Conservation (phyloP, 2,329 filamentous ascomycete genomes). For the Trichoderma breve region DNA sequence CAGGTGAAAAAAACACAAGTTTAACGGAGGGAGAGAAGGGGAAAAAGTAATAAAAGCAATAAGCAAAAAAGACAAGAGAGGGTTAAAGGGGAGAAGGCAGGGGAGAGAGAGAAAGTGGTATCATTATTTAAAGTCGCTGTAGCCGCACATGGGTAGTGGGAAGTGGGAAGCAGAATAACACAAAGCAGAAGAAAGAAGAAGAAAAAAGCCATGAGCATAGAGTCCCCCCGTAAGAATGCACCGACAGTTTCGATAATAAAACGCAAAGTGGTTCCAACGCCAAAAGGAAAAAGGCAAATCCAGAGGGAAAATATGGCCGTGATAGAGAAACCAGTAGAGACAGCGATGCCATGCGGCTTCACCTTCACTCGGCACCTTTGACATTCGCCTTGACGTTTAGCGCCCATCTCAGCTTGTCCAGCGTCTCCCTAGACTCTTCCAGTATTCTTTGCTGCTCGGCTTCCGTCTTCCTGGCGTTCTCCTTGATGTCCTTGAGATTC, state of each 20-base stretch:
- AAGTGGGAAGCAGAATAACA: not conserved
- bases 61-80: not conserved
- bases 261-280: conserved; percentile 1
- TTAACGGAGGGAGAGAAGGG: not conserved
- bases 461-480: conserved; percentile 56
- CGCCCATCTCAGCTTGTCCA: conserved; percentile 71
- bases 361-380: conserved; percentile 50
- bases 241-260: conserved; percentile 1
- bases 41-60: not conserved
- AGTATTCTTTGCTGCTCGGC: conserved; percentile 59
- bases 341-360: not conserved
- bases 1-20: not conserved
- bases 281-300: not conserved
- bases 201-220: conserved; percentile 10
- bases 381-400: conserved; percentile 65
- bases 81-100: not conserved
- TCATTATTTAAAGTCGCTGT: conserved; percentile 16
- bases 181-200: not conserved
- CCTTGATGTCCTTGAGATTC: conserved; percentile 59
- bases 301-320: not conserved
- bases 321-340: not conserved
- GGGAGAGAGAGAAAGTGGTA: conserved; percentile 11
- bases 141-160: not conserved
- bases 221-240: conserved; percentile 13
- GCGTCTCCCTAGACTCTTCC: conserved; percentile 57